A percentile compares a stretch with the other conserved stretches of the same genome.
Conservation (phyloP, 352 stramenopile genomes). For the Lagenidium giganteum region DNA sequence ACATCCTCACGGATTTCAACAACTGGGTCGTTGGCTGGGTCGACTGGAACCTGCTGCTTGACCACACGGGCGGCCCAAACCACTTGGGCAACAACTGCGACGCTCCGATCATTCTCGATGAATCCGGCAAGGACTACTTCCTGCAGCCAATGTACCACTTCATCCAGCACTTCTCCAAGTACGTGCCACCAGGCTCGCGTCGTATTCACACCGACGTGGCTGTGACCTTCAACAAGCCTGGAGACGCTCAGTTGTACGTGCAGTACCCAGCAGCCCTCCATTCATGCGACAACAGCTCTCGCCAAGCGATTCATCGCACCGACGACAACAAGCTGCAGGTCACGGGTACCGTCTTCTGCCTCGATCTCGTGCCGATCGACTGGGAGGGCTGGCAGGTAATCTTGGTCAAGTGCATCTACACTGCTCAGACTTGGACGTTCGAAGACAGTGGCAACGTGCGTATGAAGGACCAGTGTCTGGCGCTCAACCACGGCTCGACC, state of each 20-base stretch:
- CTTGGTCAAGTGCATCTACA: conserved; percentile 68
- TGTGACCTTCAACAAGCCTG: conserved; percentile 40
- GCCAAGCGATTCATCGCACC: conserved; percentile 49
- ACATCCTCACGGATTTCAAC: conserved; percentile 90
- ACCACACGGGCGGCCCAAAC: conserved; percentile 86
- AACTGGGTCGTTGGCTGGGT: conserved; percentile 86
- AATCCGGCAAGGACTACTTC: conserved; percentile 57
- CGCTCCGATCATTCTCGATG: conserved; percentile 71
- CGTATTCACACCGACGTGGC: conserved; percentile 54
- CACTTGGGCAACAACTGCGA: conserved; percentile 79
- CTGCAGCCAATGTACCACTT: conserved; percentile 91
- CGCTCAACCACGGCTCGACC: conserved; percentile 60
- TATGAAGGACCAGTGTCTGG: conserved; percentile 60
- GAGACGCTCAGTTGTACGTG: conserved; percentile 53
- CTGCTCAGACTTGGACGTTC: conserved; percentile 62
- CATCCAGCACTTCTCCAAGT: conserved; percentile 89
- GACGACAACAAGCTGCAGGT: conserved; percentile 72
- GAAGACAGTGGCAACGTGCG: conserved; percentile 38
- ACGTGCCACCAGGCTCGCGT: conserved; percentile 69
- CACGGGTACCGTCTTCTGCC: conserved; percentile 48
- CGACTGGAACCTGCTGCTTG: conserved; percentile 91
- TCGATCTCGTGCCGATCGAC: conserved; percentile 40
- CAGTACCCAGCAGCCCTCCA: conserved; percentile 58
- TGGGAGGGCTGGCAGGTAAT: conserved; percentile 55
- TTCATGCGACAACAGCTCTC: conserved; percentile 58